These are phyloP conservation scores for Claviceps sorghi DNA, from an alignment of 2,329 filamentous ascomycete genomes.

Conservation along the genomic window DNA sequence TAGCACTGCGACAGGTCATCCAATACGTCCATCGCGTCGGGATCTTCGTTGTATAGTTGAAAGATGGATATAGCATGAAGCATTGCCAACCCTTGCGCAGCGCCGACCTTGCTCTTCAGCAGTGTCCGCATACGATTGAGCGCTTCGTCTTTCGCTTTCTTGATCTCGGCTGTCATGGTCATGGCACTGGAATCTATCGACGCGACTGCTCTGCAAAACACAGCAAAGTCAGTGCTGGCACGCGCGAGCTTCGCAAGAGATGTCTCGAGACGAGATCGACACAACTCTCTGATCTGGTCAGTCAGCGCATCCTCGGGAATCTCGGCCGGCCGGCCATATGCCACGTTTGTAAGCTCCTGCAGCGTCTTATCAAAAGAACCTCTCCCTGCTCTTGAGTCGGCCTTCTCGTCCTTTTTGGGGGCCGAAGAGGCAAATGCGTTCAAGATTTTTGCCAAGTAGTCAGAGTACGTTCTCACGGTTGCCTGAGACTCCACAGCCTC, in stretches of 20 bases:
- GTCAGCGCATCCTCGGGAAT: slow-evolving; percentile 30
- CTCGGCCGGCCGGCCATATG: slow-evolving; percentile 34
- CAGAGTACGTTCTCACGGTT: slow-evolving; percentile 33
- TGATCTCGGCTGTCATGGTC: slow-evolving; percentile 39
- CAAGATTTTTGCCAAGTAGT: slow-evolving; percentile 39
- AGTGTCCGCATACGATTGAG: slow-evolving; percentile 38
- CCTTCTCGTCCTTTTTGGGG: slow-evolving; percentile 1
- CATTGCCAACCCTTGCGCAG: slow-evolving; percentile 54
- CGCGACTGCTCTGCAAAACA: slow-evolving; percentile 39
- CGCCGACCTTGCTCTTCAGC: slow-evolving; percentile 26
- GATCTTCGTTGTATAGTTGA: slow-evolving; percentile 79
- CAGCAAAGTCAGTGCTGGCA: slow-evolving; percentile 35
- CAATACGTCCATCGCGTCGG: slow-evolving; percentile 69
- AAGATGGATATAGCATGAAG: slow-evolving; percentile 74
- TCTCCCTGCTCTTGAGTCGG: slow-evolving; percentile 12
- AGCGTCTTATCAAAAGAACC: slow-evolving; percentile 25
- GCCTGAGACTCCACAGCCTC: slow-evolving; percentile 16
- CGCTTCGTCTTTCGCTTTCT: slow-evolving; percentile 37
- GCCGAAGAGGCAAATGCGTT: slow-evolving; percentile 19
- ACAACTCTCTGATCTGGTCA: slow-evolving; percentile 37
- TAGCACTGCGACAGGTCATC: slow-evolving; percentile 69
- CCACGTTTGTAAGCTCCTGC: slow-evolving; percentile 38
- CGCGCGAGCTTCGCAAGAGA: slow-evolving; percentile 44
- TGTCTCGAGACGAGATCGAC: slow-evolving; percentile 41
- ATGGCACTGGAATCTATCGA: slow-evolving; percentile 37